Evolutionary conservation across 2,329 filamentous ascomycete genomes (phyloP).

Genomic region (Microsporum audouinii): DNA sequence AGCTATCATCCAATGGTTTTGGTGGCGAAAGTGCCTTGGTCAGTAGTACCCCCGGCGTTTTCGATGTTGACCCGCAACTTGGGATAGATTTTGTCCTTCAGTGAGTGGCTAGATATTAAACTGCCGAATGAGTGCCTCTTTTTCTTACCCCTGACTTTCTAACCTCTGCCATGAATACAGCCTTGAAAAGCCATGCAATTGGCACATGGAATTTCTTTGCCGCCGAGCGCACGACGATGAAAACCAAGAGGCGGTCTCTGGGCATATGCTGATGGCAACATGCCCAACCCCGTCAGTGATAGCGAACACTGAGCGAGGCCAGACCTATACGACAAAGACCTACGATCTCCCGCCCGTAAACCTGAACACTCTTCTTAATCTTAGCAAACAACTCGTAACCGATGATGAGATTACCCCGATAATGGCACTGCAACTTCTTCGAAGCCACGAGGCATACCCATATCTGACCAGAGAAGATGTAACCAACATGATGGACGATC

Average conservation of each 20-base stretch:
- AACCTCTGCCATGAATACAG: slow-evolving; percentile 5
- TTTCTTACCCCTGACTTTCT: neutral
- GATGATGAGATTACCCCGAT: slow-evolving; percentile 81
- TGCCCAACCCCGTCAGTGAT: slow-evolving; percentile 64
- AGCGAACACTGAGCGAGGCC: slow-evolving; percentile 40
- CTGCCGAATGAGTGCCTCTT: neutral
- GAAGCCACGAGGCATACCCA: slow-evolving; percentile 56
- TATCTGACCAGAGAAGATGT: slow-evolving; percentile 60
- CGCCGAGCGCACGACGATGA: slow-evolving; percentile 42
- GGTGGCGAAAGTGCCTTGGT: slow-evolving; percentile 11
- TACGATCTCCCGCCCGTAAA: slow-evolving; percentile 69
- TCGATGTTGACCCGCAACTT: slow-evolving; percentile 37
- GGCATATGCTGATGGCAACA: slow-evolving; percentile 86
- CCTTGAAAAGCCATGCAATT: slow-evolving; percentile 83
- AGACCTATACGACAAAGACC: slow-evolving; percentile 56
- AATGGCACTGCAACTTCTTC: slow-evolving; percentile 81
- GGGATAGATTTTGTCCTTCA: slow-evolving; percentile 39
- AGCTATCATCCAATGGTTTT: neutral
- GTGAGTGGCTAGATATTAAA: slow-evolving; percentile 22
- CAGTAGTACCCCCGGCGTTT: slow-evolving; percentile 27
- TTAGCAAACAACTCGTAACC: slow-evolving; percentile 70
- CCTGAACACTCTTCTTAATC: slow-evolving; percentile 67
- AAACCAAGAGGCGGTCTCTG: slow-evolving; percentile 57
- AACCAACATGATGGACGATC: slow-evolving; percentile 56
- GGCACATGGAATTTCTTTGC: slow-evolving; percentile 68